Evolutionary conservation across 768 basidiomycete species (phyloP).

Genomic region (Neoboletus subvelutipes): DNA sequence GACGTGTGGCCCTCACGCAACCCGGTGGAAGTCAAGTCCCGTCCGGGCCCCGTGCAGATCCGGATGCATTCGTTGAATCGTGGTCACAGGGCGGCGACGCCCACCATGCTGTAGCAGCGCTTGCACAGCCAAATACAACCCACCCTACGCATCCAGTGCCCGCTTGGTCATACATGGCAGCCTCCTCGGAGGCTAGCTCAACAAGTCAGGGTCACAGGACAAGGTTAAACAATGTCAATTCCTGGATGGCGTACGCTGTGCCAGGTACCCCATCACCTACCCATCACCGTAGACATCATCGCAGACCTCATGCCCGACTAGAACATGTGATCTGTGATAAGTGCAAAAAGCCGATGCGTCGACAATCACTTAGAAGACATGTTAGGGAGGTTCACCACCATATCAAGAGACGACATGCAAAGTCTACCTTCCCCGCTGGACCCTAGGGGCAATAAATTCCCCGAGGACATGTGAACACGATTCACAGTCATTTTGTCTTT

Average conservation of each 20-base stretch:
- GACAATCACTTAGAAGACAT: constrained; percentile 20
- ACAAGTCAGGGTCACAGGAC: neutral
- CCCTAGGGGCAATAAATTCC: neutral
- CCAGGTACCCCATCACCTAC: neutral
- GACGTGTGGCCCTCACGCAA: neutral
- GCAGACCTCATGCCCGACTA: neutral
- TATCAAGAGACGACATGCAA: constrained; percentile 14
- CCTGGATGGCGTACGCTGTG: constrained; percentile 4
- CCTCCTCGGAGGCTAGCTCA: neutral
- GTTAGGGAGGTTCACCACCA: constrained; percentile 18
- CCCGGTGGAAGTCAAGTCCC: constrained; percentile 9
- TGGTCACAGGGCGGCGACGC: neutral
- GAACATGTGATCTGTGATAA: neutral
- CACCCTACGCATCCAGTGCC: neutral
- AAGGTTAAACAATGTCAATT: neutral
- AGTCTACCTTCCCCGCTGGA: neutral
- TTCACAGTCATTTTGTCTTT: neutral
- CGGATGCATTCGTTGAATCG: neutral
- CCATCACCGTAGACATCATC: constrained; percentile 1
- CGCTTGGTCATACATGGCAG: neutral
- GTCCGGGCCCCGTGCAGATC: constrained; percentile 1
- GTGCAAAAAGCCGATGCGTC: constrained; percentile 18
- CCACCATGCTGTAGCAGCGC: constrained; percentile 23
- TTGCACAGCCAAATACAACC: constrained; percentile 8
- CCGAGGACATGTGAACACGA: constrained; percentile 4